Percentiles rank a stretch among this genome's conserved stretches.
Evolutionary conservation across 2,329 filamentous ascomycete genomes (phyloP).

Genomic region (Xylaria sp.): DNA sequence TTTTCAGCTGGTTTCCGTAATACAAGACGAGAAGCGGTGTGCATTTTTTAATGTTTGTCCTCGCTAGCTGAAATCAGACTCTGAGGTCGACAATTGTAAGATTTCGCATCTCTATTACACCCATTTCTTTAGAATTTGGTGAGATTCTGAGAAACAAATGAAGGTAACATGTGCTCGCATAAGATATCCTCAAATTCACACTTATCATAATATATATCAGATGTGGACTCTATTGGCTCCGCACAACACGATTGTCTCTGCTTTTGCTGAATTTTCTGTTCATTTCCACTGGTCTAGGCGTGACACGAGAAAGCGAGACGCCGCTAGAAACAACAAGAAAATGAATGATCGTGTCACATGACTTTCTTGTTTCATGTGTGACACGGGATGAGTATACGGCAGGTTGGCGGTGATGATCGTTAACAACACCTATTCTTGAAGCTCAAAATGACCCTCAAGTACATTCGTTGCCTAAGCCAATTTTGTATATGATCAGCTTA

Average conservation of each 20-base stretch:
- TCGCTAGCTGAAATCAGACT: background rate
- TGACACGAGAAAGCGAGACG: background rate
- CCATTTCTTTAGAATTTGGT: background rate
- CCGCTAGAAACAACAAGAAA: background rate
- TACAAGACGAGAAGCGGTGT: constrained; percentile 29
- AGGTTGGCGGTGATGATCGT: background rate
- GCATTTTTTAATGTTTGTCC: constrained; percentile 2
- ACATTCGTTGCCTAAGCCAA: background rate
- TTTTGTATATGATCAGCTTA: background rate
- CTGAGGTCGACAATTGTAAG: background rate
- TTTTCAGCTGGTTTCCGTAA: constrained; percentile 22
- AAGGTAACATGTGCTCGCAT: background rate
- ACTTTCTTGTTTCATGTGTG: background rate
- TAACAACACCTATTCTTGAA: background rate
- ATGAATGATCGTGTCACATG: background rate
- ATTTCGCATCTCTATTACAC: background rate
- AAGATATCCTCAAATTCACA: background rate
- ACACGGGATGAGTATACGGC: too few relatives aligned
- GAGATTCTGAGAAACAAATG: background rate
- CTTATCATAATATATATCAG: background rate
- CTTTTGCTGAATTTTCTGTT: background rate
- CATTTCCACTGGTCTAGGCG: background rate
- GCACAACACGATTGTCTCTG: background rate
- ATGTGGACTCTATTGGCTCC: background rate
- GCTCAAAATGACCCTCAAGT: background rate